A percentile compares a stretch with the other conserved stretches of the same genome.
phyloP scores from a whole-genome alignment of 306 rosid genomes.

The Begonia masoniana region DNA sequence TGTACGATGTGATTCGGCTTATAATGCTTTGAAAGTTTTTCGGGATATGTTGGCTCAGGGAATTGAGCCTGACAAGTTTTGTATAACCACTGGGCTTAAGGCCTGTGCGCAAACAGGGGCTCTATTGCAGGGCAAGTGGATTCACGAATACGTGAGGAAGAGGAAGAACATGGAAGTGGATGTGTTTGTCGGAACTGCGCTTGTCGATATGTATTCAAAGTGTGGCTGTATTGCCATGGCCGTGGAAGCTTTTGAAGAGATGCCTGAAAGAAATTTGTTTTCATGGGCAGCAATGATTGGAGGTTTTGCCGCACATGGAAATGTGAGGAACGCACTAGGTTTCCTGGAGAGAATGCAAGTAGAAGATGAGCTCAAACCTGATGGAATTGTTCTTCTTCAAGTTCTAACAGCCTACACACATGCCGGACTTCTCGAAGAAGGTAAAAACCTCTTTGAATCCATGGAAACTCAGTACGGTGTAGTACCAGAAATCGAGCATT shows the following conservation, averaged over 20 bases:
- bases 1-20: slow-evolving; percentile 16
- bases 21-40: slow-evolving; percentile 18
- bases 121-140: slow-evolving; percentile 27
- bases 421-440: slow-evolving; percentile 25
- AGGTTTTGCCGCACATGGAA: slow-evolving; percentile 24
- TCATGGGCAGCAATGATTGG: slow-evolving; percentile 39
- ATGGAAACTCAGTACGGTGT: slow-evolving; percentile 24
- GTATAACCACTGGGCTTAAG: slow-evolving; percentile 20
- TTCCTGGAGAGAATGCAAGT: slow-evolving; percentile 27
- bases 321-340: slow-evolving; percentile 11
- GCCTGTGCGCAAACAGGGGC: slow-evolving; percentile 32
- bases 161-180: slow-evolving; percentile 16
- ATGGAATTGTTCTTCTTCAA: slow-evolving; percentile 27
- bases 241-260: slow-evolving; percentile 22
- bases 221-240: slow-evolving; percentile 32
- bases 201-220: slow-evolving; percentile 34
- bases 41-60: slow-evolving; percentile 12
- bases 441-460: slow-evolving; percentile 13
- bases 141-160: slow-evolving; percentile 22
- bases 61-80: slow-evolving; percentile 23
- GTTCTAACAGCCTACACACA: slow-evolving; percentile 29
- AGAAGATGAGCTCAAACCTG: slow-evolving; percentile 26
- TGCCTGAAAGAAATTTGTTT: slow-evolving; percentile 22
- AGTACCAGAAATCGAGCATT: slow-evolving; percentile 28
- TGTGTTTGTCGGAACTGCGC: slow-evolving; percentile 19